Evolutionary conservation across 495 filamentous ascomycete species (phyloP), one percentile per base, ranked within the genome.

Genomic region (Podospora bellae-mahoneyi): DNA sequence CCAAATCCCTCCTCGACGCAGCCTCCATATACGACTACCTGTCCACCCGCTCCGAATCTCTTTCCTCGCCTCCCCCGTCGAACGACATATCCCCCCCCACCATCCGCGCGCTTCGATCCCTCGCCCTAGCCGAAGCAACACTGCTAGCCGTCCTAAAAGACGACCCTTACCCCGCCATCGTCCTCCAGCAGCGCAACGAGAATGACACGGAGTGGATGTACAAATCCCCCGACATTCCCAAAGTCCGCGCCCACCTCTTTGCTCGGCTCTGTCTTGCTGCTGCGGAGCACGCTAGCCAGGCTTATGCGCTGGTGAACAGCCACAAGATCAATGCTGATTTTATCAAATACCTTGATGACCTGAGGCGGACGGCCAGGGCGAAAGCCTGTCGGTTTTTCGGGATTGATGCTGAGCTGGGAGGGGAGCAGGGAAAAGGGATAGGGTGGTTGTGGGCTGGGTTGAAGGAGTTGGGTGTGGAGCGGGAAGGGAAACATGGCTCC

Each of bases 171-270:
- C 88, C 95, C 1, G 87, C 88, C 2, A 85, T 86, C 16, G 89
- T 92, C 34, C 87, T 91, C 13, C 90, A 92, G 66, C 86, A 87
- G 60, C 84, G 92, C 39, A 93, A 95, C 72, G 84, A 88, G 30
- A 87, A 90, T 69, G 91, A 93, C 76, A 90, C 84, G 44, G 93
- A 96, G 71, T 97, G 93, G 93, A 96, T 97, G 92, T 91, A 93
- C 71, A 90, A 89, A 73, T 85, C 90, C 0, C 92, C 93, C 15
- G 88, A 91, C 63, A 91, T 97, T 28, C 92, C 92, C 27, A 93
- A 92, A 72, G 92, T 97, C 20, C 86, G 93, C 23, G 94, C 92
- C 0, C 87, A 94, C 72, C 81, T 98, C 4, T 96, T 95, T 70
- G 92, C 92, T 2, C 81, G 94, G 6, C 79, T 98, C 16, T 99